Percentiles rank a stretch among this genome's conserved stretches.
phyloP scores from a whole-genome alignment of 495 filamentous ascomycete genomes.

The Penicillium coffeae region DNA sequence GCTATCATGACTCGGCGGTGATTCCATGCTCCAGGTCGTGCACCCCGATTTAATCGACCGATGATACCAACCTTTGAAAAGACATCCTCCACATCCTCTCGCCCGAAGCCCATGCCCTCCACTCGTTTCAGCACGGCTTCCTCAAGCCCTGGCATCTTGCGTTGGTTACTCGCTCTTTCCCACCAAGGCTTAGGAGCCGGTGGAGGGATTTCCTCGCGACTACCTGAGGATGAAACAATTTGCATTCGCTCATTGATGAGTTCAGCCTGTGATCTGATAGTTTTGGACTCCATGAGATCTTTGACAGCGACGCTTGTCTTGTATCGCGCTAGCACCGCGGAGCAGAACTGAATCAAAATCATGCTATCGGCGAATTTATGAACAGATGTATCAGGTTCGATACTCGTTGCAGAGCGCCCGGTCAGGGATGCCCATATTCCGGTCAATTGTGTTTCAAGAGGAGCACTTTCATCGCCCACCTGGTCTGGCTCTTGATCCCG shows the following conservation, averaged over 20 bases:
- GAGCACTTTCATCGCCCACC: not conserved
- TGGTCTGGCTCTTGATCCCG: not conserved
- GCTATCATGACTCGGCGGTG: not conserved
- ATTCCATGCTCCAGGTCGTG: not conserved
- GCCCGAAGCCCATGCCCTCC: slow-evolving; percentile 1
- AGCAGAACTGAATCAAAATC: slow-evolving; percentile 14
- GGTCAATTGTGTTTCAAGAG: not conserved
- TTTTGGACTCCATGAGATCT: not conserved
- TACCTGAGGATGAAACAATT: too few relatives aligned
- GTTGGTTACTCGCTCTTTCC: too few relatives aligned
- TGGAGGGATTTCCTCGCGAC: too few relatives aligned
- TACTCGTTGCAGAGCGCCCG: not conserved
- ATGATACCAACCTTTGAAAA: slow-evolving; percentile 4
- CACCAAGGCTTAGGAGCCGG: too few relatives aligned
- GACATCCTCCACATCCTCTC: slow-evolving; percentile 4
- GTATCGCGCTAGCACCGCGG: not conserved
- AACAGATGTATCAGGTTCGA: slow-evolving; percentile 7
- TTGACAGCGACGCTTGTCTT: not conserved
- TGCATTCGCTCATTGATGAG: not conserved
- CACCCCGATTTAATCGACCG: not conserved
- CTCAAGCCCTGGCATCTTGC: too few relatives aligned
- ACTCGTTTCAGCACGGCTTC: too few relatives aligned
- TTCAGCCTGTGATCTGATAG: not conserved
- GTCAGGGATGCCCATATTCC: slow-evolving; percentile 7
- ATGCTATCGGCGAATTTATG: slow-evolving; percentile 15